phyloP scores from a whole-genome alignment of 2,329 filamentous ascomycete species.

The Aureobasidium sp. region DNA sequence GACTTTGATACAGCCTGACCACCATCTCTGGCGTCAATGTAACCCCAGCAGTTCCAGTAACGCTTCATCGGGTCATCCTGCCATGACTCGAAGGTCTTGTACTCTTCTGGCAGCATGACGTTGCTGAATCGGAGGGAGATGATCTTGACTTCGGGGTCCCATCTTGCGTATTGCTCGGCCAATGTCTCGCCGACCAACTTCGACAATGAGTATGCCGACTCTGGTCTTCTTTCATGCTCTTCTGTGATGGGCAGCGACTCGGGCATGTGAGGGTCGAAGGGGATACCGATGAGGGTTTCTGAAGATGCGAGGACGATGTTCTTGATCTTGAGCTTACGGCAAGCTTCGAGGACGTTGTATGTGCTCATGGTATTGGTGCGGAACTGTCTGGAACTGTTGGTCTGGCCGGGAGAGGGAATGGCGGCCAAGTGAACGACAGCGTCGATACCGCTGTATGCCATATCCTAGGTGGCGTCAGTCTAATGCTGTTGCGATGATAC shows the following conservation, averaged over 20 bases:
- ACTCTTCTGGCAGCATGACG: constrained; percentile 20
- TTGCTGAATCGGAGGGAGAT: constrained; percentile 20
- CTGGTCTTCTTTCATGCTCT: constrained; percentile 18
- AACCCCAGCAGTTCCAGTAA: constrained; percentile 22
- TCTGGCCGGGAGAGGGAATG: constrained; percentile 20
- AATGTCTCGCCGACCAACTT: constrained; percentile 20
- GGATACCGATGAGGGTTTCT: constrained; percentile 20
- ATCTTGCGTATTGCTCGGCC: constrained; percentile 19
- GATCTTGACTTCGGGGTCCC: constrained; percentile 19
- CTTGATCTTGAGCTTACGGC: constrained; percentile 19
- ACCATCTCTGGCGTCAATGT: constrained; percentile 19
- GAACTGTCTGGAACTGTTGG: constrained; percentile 19
- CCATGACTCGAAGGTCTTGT: constrained; percentile 18
- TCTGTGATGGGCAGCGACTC: constrained; percentile 18
- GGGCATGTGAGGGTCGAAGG: constrained; percentile 18
- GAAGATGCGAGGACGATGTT: constrained; percentile 20
- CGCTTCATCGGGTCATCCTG: constrained; percentile 18
- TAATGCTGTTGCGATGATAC: neutral
- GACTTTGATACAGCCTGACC: constrained; percentile 18
- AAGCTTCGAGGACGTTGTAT: constrained; percentile 20
- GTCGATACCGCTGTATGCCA: constrained; percentile 19
- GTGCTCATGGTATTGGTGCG: constrained; percentile 20
- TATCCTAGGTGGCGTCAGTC: constrained; percentile 12
- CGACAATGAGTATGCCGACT: constrained; percentile 19
- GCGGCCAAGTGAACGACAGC: constrained; percentile 20